Conservation (phyloP, 371 early-diverging fungal genomes). For the Mortierella sp. region DNA sequence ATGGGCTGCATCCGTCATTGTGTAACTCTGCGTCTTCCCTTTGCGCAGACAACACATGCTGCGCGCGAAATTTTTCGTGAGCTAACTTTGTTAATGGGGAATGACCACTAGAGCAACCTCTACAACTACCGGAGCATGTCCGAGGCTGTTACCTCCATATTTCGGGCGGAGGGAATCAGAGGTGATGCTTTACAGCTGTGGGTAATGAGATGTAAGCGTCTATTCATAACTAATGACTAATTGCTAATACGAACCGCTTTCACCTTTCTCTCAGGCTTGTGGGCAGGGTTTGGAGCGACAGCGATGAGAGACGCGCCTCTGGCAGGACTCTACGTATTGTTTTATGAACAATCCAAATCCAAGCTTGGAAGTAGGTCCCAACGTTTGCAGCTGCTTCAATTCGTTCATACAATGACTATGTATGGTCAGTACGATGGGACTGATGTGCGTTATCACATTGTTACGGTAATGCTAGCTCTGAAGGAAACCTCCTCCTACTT, state of each 20-base stretch:
- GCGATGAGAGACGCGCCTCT: constrained; percentile 94
- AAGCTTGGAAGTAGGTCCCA: constrained; percentile 57
- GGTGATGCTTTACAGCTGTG: constrained; percentile 49
- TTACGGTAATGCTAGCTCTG: constrained; percentile 10
- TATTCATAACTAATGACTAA: no score
- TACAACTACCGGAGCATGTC: constrained; percentile 80
- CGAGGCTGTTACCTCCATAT: constrained; percentile 72
- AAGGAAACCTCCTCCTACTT: constrained; percentile 23
- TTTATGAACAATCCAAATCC: constrained; percentile 84
- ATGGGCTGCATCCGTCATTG: neutral
- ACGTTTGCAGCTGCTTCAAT: no score
- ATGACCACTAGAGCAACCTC: constrained; percentile 72
- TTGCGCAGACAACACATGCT: constrained; percentile 11
- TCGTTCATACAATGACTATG: no score
- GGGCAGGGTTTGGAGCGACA: constrained; percentile 92
- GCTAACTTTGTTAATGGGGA: neutral
- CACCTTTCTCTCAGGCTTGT: constrained; percentile 68
- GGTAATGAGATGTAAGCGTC: no score
- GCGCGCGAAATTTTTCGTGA: constrained; percentile 12
- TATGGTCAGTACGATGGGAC: no score
- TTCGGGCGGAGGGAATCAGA: constrained; percentile 66
- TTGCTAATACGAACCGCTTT: neutral
- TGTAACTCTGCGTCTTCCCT: neutral
- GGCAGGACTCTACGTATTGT: constrained; percentile 94
- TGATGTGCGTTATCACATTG: no score